phyloP scores from a whole-genome alignment of 768 basidiomycete species.

The Bullera alba region DNA sequence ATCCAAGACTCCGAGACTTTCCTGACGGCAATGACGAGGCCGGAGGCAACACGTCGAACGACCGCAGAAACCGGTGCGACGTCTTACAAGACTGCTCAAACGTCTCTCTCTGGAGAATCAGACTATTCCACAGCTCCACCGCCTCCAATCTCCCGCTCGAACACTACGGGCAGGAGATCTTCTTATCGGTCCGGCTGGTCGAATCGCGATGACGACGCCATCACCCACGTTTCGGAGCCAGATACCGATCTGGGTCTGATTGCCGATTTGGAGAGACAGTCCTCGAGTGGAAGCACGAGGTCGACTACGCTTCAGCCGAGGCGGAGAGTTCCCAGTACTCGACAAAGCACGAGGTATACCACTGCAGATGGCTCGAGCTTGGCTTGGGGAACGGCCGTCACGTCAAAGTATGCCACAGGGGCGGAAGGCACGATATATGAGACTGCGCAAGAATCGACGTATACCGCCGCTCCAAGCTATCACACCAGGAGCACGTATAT shows the following conservation, averaged over 20 bases:
- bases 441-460: conserved; percentile 16
- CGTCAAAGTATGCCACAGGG: conserved; percentile 8
- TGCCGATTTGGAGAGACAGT: conserved; percentile 32
- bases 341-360: conserved; percentile 1
- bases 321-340: background rate
- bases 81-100: no score
- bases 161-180: background rate
- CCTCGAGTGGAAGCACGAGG: conserved; percentile 21
- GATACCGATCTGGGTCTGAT: conserved; percentile 27
- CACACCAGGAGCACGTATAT: conserved; percentile 14
- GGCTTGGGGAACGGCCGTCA: background rate
- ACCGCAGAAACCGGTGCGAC: no score
- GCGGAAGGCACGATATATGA: conserved; percentile 24
- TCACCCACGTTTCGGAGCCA: conserved; percentile 27
- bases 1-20: no score
- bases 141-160: conserved; percentile 19
- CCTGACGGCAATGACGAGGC: no score
- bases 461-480: conserved; percentile 27
- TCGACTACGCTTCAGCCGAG: background rate
- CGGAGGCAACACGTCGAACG: no score
- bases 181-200: conserved; percentile 9
- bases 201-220: conserved; percentile 13
- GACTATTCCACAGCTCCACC: conserved; percentile 21
- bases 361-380: conserved; percentile 3
- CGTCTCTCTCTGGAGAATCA: no score